Base-by-base conservation (phyloP, 1,284 basidiomycete genomes). In the Pulveroboletus sp. region DNA sequence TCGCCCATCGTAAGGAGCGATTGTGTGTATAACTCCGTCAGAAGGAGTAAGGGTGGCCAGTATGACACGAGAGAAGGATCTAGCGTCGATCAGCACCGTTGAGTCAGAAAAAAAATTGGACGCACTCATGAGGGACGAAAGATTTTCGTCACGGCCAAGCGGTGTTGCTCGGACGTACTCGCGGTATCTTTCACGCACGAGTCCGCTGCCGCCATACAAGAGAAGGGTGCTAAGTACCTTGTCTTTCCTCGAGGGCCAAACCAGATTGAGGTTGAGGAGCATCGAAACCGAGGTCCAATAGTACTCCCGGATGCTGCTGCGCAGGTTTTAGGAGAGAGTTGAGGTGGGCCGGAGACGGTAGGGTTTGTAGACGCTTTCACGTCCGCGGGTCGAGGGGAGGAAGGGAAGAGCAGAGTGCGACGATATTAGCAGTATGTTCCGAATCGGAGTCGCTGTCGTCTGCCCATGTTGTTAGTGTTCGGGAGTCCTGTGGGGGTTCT, bases 1-100 rank as follows among this genome's bases (percentile, higher is more conserved):
- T 99, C 97, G 3, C 93, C 93, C 77, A 99, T 91, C 1, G 95
- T 93, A 41, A 95, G 78, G 19, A 99, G 82, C 13, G 87, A 84
- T 60, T 96, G 89, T 3, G 85, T 83, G 71, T 98, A 96, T 19
- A 98, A 73, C 54, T 95, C 89, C 9, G 84, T 81, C 5, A 98
- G 81, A 49, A 98, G 81, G 4, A 98, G 74, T 3, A 99, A 74
- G 2, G 89, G 78, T 0, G 87, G 80, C 81, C 86, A 88, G 41
- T 76, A 73, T 0, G 69, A 44, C 3, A 73, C 76, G 53, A 80
- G 73, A 1, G 71, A 69, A 0, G 78, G 72, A 59, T 84, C 84
- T 81, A 61, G 40, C 19, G 39, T 45, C 1, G 9, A 39, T 60
- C n/a, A 47, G 50, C 58, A 39, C 26, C 19, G 12, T 49, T 35